Base-by-base conservation (phyloP, 768 basidiomycete genomes). In the Termitomyces heimii region DNA sequence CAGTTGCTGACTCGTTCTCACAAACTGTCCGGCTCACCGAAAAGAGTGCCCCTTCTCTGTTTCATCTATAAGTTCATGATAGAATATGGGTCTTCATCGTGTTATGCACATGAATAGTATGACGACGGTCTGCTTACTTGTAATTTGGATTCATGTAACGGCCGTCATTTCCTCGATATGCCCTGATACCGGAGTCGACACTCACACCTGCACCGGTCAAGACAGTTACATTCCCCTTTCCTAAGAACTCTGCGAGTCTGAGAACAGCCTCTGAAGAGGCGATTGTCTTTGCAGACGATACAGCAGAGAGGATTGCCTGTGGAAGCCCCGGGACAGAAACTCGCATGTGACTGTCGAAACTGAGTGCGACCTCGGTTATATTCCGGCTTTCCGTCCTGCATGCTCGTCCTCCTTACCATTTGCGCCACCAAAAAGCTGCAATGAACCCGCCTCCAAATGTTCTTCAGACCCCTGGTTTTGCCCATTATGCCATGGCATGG, bases 201-300 rank as follows among this genome's bases (percentile, higher is more conserved):
- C 89, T 92, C 62, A 97, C 91, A 7, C 96, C 96, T 0, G 96
- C 96, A 2, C 94, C 94, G 0, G 93, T 94, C 54, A 98, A 68
- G 16, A 94, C 73, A 0, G 86, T 73, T 48, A 83, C 83, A 69
- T 83, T 86, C n/a, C 92, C 92, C 4, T 77, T 72, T 0, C 77
- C 71, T 20, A 96, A 70, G 64, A 95, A 95, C 2, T 75, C 68
- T 5, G 83, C 73, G 54, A 91, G 78, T 53, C 82, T 80, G 31
- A 85, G 75, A 46, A 83, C 70, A 12, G 88, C 88, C 57, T 79
- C 81, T 34, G 74, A 67, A 0, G 76, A 65, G 10, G 82, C 73
- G 42, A 82, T 68, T 18, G 68, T 63, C 26, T 72, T 74, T 35
- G 71, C 59, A 31, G 71, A 60, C 32, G 73, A 66, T 42, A 71